Base-by-base conservation (phyloP, 495 filamentous ascomycete genomes). In the Halenospora varia region DNA sequence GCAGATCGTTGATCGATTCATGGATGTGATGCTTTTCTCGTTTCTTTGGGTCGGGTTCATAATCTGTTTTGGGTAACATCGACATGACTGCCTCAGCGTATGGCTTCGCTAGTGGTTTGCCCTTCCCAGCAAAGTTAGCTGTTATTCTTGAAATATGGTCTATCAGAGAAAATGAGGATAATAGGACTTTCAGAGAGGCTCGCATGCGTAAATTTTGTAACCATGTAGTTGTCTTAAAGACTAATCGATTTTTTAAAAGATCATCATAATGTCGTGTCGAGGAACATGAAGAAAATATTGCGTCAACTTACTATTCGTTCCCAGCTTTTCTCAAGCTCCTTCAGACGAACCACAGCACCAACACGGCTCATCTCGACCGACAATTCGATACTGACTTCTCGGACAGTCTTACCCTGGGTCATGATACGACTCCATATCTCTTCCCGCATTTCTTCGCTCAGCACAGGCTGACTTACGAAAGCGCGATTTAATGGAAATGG, bases 181-280 rank as follows among this genome's bases (percentile, higher is more conserved):
- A 53, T 56, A 56, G 60, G 62, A 65, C 56, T 53, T 64, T 76
- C 70, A 77, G 73, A 76, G 70, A 74, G 68, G 73, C 72, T 74
- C 71, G 66, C 66, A 77, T 73, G 71, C 71, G 61, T 71, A 65
- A 73, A 71, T 68, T 77, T 78, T 84, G 73, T 91, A 90, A 89
- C 83, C 88, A 91, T 83, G 72, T 76, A 60, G 75, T 63, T 83
- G 90, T 97, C 93, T 96, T 97, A 78, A 93, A 97, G 93, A 97
- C 93, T 96, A 96, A 98, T 97, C 93, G 92, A 84, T 81, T 82
- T 80, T 87, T 85, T 71, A 70, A 73, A 62, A 60, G 53, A 71
- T 77, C 78, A 83, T 79, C 76, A 79, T 75, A 62, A 60, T 57
- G 55, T 25, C 42, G 13, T 39, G 19, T 51, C 20, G 51, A 46